A percentile compares a stretch with the other conserved stretches of the same genome.
Evolutionary conservation across 495 filamentous ascomycete species (phyloP).

Genomic region (Parathielavia appendiculata): DNA sequence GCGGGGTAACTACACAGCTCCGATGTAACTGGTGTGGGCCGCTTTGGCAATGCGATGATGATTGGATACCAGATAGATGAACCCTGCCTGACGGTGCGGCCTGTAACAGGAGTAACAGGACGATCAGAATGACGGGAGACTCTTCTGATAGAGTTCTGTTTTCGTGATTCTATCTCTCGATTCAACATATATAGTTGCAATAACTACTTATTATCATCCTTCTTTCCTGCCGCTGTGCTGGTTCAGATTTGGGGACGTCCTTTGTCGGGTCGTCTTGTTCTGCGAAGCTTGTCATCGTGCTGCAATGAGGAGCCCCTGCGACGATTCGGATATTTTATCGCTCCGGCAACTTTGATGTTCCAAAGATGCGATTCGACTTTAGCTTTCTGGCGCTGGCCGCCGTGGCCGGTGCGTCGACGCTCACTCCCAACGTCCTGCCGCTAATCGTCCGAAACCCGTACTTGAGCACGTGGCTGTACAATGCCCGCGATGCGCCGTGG

Average conservation of each 20-base stretch:
- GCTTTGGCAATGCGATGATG: too few relatives aligned
- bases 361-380: constrained; percentile 30
- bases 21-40: too few relatives aligned
- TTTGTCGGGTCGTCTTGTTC: neutral
- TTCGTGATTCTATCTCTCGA: too few relatives aligned
- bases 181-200: too few relatives aligned
- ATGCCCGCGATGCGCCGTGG: constrained; percentile 82
- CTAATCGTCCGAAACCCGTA: constrained; percentile 90
- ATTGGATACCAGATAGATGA: too few relatives aligned
- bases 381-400: constrained; percentile 37
- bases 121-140: too few relatives aligned
- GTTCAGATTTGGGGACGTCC: neutral
- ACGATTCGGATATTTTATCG: too few relatives aligned
- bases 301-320: neutral
- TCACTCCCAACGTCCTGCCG: constrained; percentile 78
- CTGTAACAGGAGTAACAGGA: too few relatives aligned
- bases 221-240: neutral
- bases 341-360: neutral
- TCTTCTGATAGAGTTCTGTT: too few relatives aligned
- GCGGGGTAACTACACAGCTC: too few relatives aligned
- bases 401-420: constrained; percentile 41
- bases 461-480: constrained; percentile 77
- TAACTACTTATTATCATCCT: too few relatives aligned
- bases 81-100: too few relatives aligned
- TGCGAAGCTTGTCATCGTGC: neutral